Evolutionary conservation across 108 stramenopile genomes (phyloP).

Genomic region (Craspedostauros australis): DNA sequence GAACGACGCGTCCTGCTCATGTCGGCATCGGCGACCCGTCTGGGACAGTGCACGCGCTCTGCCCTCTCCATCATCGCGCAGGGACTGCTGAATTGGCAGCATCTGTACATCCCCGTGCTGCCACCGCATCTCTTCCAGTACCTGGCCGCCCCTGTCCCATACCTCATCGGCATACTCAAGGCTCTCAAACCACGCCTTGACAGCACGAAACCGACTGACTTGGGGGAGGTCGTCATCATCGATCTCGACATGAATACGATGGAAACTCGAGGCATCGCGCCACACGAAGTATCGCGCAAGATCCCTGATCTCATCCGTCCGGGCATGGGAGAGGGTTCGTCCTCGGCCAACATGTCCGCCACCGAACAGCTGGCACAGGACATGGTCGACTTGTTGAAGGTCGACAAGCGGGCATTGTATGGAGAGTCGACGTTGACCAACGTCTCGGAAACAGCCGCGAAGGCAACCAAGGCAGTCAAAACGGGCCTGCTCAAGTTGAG

Average conservation of each 20-base stretch:
- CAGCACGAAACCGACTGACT: constrained; percentile 32
- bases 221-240: constrained; percentile 75
- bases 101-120: constrained; percentile 72
- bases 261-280: constrained; percentile 58
- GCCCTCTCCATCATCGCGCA: constrained; percentile 62
- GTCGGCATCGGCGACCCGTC: constrained; percentile 57
- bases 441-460: constrained; percentile 43
- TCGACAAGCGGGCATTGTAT: constrained; percentile 54
- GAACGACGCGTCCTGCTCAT: constrained; percentile 70
- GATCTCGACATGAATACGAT: constrained; percentile 67
- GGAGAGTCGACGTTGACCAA: constrained; percentile 43
- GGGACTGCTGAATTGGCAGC: constrained; percentile 76
- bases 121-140: constrained; percentile 71
- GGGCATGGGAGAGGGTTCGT: constrained; percentile 10
- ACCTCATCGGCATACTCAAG: constrained; percentile 63
- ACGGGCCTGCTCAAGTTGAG: constrained; percentile 25
- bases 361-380: constrained; percentile 70
- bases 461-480: constrained; percentile 52
- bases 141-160: constrained; percentile 56
- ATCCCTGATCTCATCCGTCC: constrained; percentile 45
- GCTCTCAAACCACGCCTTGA: constrained; percentile 21
- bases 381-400: constrained; percentile 65
- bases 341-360: constrained; percentile 23
- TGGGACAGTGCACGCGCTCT: constrained; percentile 62
- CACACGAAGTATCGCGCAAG: constrained; percentile 16